Base-by-base conservation (phyloP, 495 filamentous ascomycete species). In the Penicillium nucicola region DNA sequence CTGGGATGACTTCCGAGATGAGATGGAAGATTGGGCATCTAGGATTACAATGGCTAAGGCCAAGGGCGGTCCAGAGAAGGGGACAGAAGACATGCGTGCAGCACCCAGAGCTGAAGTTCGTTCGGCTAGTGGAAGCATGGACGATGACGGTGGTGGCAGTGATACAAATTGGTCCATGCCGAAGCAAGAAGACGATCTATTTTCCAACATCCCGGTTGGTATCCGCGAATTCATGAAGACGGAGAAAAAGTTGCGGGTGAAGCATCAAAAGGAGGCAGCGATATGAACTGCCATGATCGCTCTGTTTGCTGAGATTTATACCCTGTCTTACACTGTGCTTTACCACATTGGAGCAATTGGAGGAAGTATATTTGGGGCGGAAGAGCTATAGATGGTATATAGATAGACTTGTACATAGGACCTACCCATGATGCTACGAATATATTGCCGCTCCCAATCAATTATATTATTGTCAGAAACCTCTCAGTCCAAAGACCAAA, bases 141-240 rank as follows among this genome's bases (percentile, higher is more conserved):
- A 92, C 66, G 89, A 90, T 61, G 89, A 90, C 58, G 89, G 87
- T 0, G 88, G 87, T 6, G 85, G 86, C 5, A 87, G 84, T 56
- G 81, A 84, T 42, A 72, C 77, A 14, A 84, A 84, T 62, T 89
- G 88, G 88, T 68, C 77, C 17, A 19, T 55, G 9, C 56, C 68
- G 4, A 56, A 43, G 11, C 37, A 56, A 23, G 57, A 58, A 23
- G 62, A 69, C 50, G 82, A 88, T 45, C 55, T 95, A 42, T 95
- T 95, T 64, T 82, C 81, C 46, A 84, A 82, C 55, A 83, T 98
- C 35, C 92, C 95, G 1, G 88, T 98, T 17, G 95, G 93, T 5
- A 96, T 98, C 53, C 79, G 87, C 48, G 93, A 95, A 65, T 98
- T 98, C 68, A 97, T 98, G 92, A 88, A 86, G 75, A 90, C 85